These are phyloP conservation scores for Parmelia sp. DNA, from an alignment of 495 filamentous ascomycete genomes.

Conservation along the genomic window DNA sequence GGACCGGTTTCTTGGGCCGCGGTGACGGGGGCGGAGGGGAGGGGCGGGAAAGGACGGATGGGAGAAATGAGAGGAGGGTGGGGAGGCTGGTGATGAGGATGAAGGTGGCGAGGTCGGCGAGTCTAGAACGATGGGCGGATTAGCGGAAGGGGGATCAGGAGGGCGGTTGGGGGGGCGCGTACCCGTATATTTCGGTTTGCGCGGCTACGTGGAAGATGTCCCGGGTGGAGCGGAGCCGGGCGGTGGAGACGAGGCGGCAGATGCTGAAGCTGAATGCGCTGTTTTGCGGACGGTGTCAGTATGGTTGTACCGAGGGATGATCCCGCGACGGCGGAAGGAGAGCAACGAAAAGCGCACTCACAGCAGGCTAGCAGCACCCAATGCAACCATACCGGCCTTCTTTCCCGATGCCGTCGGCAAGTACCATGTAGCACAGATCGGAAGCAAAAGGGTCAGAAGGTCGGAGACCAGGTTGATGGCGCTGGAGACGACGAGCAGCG, in stretches of 20 bases:
- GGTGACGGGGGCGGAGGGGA: not conserved
- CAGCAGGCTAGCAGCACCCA: slow-evolving; percentile 16
- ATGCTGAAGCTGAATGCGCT: slow-evolving; percentile 22
- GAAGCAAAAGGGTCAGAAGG: slow-evolving; percentile 16
- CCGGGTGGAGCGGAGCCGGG: not conserved
- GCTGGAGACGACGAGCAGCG: not conserved
- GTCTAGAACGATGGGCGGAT: not conserved
- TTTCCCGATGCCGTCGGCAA: slow-evolving; percentile 18
- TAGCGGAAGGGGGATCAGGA: not conserved
- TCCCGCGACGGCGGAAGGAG: too few relatives aligned
- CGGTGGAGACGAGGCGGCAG: slow-evolving; percentile 11
- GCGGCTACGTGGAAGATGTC: slow-evolving; percentile 14
- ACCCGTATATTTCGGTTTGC: slow-evolving; percentile 5
- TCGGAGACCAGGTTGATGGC: slow-evolving; percentile 23
- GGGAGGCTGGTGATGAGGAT: slow-evolving; percentile 20
- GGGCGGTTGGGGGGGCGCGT: not conserved
- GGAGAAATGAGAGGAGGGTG: slow-evolving; percentile 10
- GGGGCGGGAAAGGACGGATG: not conserved
- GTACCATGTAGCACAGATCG: slow-evolving; percentile 21
- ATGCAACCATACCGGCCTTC: slow-evolving; percentile 5
- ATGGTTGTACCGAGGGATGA: not conserved
- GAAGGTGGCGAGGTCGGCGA: slow-evolving; percentile 14
- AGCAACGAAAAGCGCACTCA: too few relatives aligned
- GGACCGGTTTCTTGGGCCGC: too few relatives aligned
- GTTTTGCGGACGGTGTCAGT: not conserved